Evolutionary conservation across 2,329 filamentous ascomycete genomes (phyloP).

Genomic region (Ophiostoma fasciatum): DNA sequence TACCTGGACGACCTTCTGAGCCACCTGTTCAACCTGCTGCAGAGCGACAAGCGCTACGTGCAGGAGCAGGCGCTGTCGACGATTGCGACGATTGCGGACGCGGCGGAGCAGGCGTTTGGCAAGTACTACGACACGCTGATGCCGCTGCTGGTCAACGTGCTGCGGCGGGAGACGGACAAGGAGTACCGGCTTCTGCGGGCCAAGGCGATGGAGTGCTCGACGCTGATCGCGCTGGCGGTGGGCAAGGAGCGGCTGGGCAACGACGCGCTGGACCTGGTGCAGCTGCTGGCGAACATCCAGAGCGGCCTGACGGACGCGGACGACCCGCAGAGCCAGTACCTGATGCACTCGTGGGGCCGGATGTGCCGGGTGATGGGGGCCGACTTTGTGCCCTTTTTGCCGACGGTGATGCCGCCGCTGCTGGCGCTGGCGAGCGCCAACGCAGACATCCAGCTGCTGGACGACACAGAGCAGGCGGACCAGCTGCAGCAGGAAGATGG

Average conservation of each 20-base stretch:
- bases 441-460: constrained; percentile 90
- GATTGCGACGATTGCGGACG: constrained; percentile 97
- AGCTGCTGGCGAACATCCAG: constrained; percentile 78
- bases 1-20: constrained; percentile 81
- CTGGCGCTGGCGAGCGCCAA: constrained; percentile 85
- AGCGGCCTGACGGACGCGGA: constrained; percentile 75
- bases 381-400: constrained; percentile 86
- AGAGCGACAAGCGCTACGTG: constrained; percentile 87
- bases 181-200: constrained; percentile 82
- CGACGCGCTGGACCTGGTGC: constrained; percentile 76
- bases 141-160: constrained; percentile 81
- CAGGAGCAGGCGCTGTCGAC: constrained; percentile 96
- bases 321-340: constrained; percentile 89
- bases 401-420: constrained; percentile 86
- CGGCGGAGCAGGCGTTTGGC: constrained; percentile 83
- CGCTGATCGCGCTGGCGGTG: constrained; percentile 85
- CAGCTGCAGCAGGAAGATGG: constrained; percentile 88
- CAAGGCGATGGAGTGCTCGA: constrained; percentile 98
- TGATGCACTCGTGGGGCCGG: constrained; percentile 97
- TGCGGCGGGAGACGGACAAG: constrained; percentile 82
- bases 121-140: constrained; percentile 95
- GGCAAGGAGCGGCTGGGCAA: constrained; percentile 82
- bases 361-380: constrained; percentile 90
- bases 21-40: constrained; percentile 73
- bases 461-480: constrained; percentile 88